Evolutionary conservation across 305 asterid species (phyloP).

Genomic region (Rubia peregrina): DNA sequence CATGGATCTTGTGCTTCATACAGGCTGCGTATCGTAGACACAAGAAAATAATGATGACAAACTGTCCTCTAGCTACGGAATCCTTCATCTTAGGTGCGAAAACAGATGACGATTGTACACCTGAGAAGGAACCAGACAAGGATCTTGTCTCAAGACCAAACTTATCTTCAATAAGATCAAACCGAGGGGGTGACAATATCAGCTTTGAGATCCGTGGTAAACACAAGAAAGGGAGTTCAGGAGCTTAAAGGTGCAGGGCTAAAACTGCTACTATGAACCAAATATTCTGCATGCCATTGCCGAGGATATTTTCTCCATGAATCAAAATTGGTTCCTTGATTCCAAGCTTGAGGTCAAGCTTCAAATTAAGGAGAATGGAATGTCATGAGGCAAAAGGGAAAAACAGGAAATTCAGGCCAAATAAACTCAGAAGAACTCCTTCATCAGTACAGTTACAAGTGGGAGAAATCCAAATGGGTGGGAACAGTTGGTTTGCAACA

Average conservation of each 20-base stretch:
- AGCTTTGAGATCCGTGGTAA: conserved; percentile 85
- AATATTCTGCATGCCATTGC: too few species aligned
- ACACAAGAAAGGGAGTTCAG: conserved; percentile 78
- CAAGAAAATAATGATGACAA: conserved; percentile 55
- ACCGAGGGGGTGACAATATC: conserved; percentile 68
- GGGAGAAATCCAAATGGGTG: too few species aligned
- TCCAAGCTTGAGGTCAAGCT: too few species aligned
- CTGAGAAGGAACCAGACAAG: conserved; percentile 25
- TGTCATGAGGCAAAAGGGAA: too few species aligned
- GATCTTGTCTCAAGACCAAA: conserved; percentile 19
- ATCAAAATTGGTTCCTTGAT: too few species aligned
- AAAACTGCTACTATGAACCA: background rate
- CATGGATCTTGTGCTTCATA: conserved; percentile 90
- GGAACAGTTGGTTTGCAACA: too few species aligned
- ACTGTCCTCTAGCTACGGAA: conserved; percentile 58
- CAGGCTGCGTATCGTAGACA: conserved; percentile 86
- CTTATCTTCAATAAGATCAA: conserved; percentile 15
- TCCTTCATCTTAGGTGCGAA: conserved; percentile 41
- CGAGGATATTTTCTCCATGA: too few species aligned
- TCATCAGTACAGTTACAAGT: too few species aligned
- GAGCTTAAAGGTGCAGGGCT: conserved; percentile 59
- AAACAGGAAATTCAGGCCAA: too few species aligned
- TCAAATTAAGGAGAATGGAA: too few species aligned
- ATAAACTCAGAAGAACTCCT: too few species aligned
- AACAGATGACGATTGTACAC: conserved; percentile 24